Percentiles rank a stretch among this genome's conserved stretches.
Conservation (phyloP, 768 basidiomycete species). For the Dioszegia crocea region DNA sequence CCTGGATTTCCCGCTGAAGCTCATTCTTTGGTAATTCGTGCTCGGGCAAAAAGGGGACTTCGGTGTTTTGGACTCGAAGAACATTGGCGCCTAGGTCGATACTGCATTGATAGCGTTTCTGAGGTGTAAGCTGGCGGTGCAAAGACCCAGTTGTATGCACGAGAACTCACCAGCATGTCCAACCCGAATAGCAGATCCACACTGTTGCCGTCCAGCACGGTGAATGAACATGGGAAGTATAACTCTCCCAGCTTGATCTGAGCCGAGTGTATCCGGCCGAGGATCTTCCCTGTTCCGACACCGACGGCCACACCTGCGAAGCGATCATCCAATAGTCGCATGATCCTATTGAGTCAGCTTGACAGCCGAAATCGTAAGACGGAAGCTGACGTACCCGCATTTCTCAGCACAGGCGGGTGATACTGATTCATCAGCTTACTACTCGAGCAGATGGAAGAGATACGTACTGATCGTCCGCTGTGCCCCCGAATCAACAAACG, state of each 20-base stretch:
- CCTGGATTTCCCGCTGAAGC: constrained; percentile 47
- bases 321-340: constrained; percentile 83
- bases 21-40: constrained; percentile 89
- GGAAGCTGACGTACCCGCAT: constrained; percentile 68
- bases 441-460: background rate
- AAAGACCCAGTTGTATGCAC: constrained; percentile 39
- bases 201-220: constrained; percentile 89
- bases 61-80: constrained; percentile 84
- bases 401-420: constrained; percentile 85
- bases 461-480: constrained; percentile 89
- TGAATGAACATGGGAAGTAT: constrained; percentile 81
- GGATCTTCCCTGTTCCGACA: constrained; percentile 88
- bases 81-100: constrained; percentile 88
- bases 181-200: constrained; percentile 95
- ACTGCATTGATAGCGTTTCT: constrained; percentile 87
- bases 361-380: background rate
- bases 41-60: constrained; percentile 83
- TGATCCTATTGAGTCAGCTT: constrained; percentile 58
- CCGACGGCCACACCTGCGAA: constrained; percentile 87
- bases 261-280: constrained; percentile 89
- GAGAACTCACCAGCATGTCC: constrained; percentile 71
- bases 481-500: constrained; percentile 97
- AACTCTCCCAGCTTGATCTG: constrained; percentile 84
- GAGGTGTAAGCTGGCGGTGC: constrained; percentile 52
- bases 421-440: constrained; percentile 55